These are phyloP conservation scores for Mycena floridula DNA, from an alignment of 768 basidiomycete species.

Conservation along the genomic window DNA sequence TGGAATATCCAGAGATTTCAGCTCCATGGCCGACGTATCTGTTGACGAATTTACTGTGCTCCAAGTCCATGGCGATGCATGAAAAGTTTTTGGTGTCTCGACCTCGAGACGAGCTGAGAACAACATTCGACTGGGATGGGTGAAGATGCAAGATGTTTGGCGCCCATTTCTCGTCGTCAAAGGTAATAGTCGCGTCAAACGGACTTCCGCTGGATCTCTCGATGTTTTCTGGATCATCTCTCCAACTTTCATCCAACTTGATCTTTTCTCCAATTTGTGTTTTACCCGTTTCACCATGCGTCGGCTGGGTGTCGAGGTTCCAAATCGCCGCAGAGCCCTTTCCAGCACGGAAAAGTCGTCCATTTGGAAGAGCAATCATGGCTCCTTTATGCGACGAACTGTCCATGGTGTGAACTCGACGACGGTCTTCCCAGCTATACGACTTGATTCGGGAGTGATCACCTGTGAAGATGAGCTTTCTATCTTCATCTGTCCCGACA, in stretches of 20 bases:
- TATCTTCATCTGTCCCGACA: not conserved
- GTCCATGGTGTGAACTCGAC: not conserved
- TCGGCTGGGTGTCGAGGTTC: not conserved
- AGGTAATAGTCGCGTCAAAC: not conserved
- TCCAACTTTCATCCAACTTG: not conserved
- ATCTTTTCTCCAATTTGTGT: not conserved
- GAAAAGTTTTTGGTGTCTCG: not conserved
- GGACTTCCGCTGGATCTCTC: not conserved
- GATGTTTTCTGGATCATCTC: not conserved
- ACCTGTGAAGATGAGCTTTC: not conserved
- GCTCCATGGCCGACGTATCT: not conserved
- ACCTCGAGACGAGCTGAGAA: not conserved
- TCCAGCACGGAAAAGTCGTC: not conserved
- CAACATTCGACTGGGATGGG: not conserved
- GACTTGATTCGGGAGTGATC: not conserved
- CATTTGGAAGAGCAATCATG: not conserved
- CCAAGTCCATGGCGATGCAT: not conserved
- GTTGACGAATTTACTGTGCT: not conserved
- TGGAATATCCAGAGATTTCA: slow-evolving; percentile 17
- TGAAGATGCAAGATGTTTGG: not conserved
- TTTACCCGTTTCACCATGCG: not conserved
- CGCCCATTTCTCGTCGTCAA: not conserved
- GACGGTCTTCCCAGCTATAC: not conserved
- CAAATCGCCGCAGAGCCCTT: not conserved
- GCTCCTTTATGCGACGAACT: not conserved